Evolutionary conservation across 176 grass and related monocot species (phyloP).

Genomic region (Phoenix dactylifera): DNA sequence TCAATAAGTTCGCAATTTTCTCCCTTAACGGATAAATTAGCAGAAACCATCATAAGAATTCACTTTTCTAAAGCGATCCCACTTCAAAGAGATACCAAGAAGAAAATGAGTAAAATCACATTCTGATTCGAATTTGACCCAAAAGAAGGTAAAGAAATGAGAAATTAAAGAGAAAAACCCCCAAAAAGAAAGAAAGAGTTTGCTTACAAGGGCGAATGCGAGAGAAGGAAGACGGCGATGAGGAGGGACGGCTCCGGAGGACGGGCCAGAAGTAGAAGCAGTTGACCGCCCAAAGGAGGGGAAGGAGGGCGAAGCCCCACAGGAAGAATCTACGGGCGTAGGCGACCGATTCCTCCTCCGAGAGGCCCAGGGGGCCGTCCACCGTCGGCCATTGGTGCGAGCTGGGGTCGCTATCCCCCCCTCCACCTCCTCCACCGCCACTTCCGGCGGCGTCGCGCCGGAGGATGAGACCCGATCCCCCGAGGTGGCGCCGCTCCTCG

Average conservation of each 20-base stretch:
- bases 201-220: constrained; percentile 56
- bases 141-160: not conserved
- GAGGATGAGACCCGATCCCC: not conserved
- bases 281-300: constrained; percentile 95
- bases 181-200: not conserved
- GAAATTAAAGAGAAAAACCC: constrained; percentile 28
- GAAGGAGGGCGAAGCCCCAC: constrained; percentile 85
- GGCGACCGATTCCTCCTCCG: constrained; percentile 57
- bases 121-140: too few relatives aligned
- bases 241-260: constrained; percentile 29
- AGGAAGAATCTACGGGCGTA: constrained; percentile 74
- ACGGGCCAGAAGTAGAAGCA: constrained; percentile 96
- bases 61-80: too few relatives aligned
- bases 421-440: not conserved
- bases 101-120: too few relatives aligned
- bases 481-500: constrained; percentile 38
- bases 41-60: too few relatives aligned
- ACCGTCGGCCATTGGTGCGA: constrained; percentile 53
- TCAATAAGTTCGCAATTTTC: too few relatives aligned
- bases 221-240: constrained; percentile 34
- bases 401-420: not conserved
- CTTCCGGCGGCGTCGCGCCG: not conserved
- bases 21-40: too few relatives aligned
- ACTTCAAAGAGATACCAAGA: too few relatives aligned
- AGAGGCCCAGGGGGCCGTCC: constrained; percentile 70